phyloP scores from a whole-genome alignment of 768 basidiomycete species.

The Suillus plorans region DNA sequence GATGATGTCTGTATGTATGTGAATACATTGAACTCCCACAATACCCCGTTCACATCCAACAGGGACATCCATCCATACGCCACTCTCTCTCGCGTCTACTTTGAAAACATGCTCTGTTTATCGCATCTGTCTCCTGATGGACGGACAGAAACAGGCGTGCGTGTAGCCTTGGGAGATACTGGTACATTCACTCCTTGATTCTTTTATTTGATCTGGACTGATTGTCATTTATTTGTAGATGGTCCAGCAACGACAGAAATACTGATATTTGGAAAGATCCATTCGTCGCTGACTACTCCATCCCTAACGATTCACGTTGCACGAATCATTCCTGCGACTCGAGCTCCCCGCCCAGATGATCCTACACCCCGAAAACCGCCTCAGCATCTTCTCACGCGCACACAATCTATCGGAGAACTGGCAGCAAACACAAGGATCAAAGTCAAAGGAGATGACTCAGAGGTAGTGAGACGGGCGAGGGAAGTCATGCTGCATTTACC shows the following conservation, averaged over 20 bases:
- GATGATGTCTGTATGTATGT: slow-evolving; percentile 50
- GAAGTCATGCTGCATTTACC: slow-evolving; percentile 26
- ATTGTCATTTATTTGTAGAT: slow-evolving; percentile 36
- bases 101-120: background rate
- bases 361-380: slow-evolving; percentile 75
- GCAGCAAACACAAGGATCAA: slow-evolving; percentile 25
- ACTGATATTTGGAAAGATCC: slow-evolving; percentile 47
- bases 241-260: slow-evolving; percentile 72
- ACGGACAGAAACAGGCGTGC: slow-evolving; percentile 54
- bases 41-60: background rate
- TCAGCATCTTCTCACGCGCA: slow-evolving; percentile 18
- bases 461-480: slow-evolving; percentile 22
- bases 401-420: slow-evolving; percentile 16
- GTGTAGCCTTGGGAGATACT: slow-evolving; percentile 68
- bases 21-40: slow-evolving; percentile 34
- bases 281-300: slow-evolving; percentile 9
- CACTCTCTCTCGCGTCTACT: background rate
- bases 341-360: slow-evolving; percentile 67
- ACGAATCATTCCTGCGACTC: slow-evolving; percentile 48
- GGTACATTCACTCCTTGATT: slow-evolving; percentile 40
- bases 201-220: background rate
- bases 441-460: slow-evolving; percentile 29
- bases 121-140: slow-evolving; percentile 4
- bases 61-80: slow-evolving; percentile 66
- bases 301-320: slow-evolving; percentile 49